Base-by-base conservation (phyloP, 2,329 filamentous ascomycete genomes). In the Botrytis galanthina region DNA sequence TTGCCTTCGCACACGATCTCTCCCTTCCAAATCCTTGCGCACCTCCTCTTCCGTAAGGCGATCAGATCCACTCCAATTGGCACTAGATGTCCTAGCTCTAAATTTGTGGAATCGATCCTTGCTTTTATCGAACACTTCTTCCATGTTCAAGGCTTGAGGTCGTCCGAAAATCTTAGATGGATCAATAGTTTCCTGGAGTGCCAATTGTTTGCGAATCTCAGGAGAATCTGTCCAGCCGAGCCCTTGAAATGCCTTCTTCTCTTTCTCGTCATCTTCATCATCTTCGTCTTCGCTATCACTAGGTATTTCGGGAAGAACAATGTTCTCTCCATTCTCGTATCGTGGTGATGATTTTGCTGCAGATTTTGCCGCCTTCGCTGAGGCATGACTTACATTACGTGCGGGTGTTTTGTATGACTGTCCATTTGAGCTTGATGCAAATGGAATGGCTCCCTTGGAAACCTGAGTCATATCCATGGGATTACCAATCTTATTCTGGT, bases 221-320 rank as follows among this genome's bases (percentile, higher is more conserved):
- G 95, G 95, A 4, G 93, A 93, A 80, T 97, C 92, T 7, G 94
- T 94, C 96, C 96, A 99, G 12, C 90, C 89, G 3, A 94, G 93
- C 26, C 93, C 88, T 71, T 84, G 85, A 79, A 93, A 90, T 62
- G 87, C 87, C 20, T 73, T 73, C 60, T 84, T 84, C 66, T 87
- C 87, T 51, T 70, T 70, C 48, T 84, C 84, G 10, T 84, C 84
- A 22, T 89, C 88, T 59, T 92, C 89, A 9, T 87, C 89, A 75
- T 95, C 92, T 67, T 95, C 92, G 74, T 97, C 93, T 79, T 97
- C 95, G 44, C 94, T 94, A 81, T 99, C 97, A 1, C 96, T 98
- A 76, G 94, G 90, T 78, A 99, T 98, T 78, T 99, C 96, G 0
- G 96, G 95, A 4, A 99, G 89, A 77, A 96, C 92, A 79, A 99